A percentile compares a stretch with the other conserved stretches of the same genome.
Evolutionary conservation across 768 basidiomycete genomes (phyloP).

Genomic region (Panaeolus papilionaceus): DNA sequence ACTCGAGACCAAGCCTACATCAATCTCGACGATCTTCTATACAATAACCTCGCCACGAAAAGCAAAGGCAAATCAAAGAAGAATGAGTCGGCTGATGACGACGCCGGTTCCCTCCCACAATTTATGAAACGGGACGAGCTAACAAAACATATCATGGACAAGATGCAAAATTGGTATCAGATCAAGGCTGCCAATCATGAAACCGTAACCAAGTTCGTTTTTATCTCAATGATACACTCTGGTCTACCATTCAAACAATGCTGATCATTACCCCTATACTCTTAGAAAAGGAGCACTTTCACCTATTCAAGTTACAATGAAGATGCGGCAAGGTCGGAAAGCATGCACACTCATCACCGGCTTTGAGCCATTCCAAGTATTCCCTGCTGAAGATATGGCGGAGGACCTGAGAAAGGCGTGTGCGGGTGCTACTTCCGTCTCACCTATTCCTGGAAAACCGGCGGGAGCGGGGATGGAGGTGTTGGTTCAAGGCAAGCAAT

Average conservation of each 20-base stretch:
- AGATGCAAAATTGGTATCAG: slow-evolving; percentile 84
- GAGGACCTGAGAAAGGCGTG: slow-evolving; percentile 81
- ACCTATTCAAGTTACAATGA: slow-evolving; percentile 72
- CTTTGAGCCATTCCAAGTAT: slow-evolving; percentile 75
- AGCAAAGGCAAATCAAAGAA: slow-evolving; percentile 39
- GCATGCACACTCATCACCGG: slow-evolving; percentile 78
- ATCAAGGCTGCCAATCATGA: slow-evolving; percentile 61
- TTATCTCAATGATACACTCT: slow-evolving; percentile 8
- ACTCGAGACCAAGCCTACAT: slow-evolving; percentile 70
- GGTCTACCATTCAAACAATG: slow-evolving; percentile 7
- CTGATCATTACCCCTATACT: slow-evolving; percentile 15
- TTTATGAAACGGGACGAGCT: slow-evolving; percentile 76
- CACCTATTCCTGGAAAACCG: slow-evolving; percentile 62
- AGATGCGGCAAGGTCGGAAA: slow-evolving; percentile 80
- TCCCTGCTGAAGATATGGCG: slow-evolving; percentile 74
- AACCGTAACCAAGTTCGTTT: slow-evolving; percentile 61
- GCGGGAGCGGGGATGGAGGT: slow-evolving; percentile 65
- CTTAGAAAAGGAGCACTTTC: slow-evolving; percentile 77
- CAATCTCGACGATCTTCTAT: slow-evolving; percentile 62
- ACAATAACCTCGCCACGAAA: slow-evolving; percentile 42
- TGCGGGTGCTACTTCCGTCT: slow-evolving; percentile 80
- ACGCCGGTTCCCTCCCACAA: slow-evolving; percentile 33
- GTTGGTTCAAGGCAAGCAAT: slow-evolving; percentile 86
- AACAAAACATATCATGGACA: slow-evolving; percentile 53
- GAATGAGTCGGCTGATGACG: slow-evolving; percentile 18